phyloP scores from a whole-genome alignment of 345 rosid genomes.

The Gossypium mustelinum region DNA sequence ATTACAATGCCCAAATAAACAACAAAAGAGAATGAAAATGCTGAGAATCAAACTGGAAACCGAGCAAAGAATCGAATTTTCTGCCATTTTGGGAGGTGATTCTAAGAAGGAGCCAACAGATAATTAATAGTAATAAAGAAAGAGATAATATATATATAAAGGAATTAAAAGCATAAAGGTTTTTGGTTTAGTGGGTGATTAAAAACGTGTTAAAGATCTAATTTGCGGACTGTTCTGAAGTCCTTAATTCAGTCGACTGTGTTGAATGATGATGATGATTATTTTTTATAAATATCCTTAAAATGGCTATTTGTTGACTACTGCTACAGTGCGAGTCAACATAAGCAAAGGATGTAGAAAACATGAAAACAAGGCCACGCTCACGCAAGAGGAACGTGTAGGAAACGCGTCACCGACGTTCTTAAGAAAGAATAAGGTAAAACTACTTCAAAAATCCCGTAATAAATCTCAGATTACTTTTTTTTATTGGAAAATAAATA shows the following conservation, averaged over 20 bases:
- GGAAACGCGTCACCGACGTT: neutral
- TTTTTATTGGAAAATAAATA: too few relatives aligned
- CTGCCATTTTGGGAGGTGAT: slow-evolving; percentile 23
- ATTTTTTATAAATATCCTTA: neutral
- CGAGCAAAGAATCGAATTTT: slow-evolving; percentile 32
- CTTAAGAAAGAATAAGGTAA: too few relatives aligned
- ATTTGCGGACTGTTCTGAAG: neutral
- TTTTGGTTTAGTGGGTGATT: neutral
- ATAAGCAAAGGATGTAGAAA: neutral
- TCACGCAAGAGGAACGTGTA: neutral
- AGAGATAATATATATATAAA: neutral
- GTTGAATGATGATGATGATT: neutral
- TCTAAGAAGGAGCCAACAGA: slow-evolving; percentile 3
- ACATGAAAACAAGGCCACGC: neutral
- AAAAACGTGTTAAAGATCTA: slow-evolving; percentile 3
- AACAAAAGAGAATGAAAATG: slow-evolving; percentile 25
- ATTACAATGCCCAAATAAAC: slow-evolving; percentile 20
- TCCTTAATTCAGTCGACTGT: neutral
- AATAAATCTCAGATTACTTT: too few relatives aligned
- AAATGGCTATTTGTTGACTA: neutral
- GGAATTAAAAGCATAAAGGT: neutral
- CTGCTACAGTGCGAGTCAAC: neutral
- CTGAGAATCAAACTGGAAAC: slow-evolving; percentile 22
- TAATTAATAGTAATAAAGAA: neutral
- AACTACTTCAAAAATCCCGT: too few relatives aligned